Conservation (phyloP, 2,329 filamentous ascomycete species). For the Aspergillus sp. region DNA sequence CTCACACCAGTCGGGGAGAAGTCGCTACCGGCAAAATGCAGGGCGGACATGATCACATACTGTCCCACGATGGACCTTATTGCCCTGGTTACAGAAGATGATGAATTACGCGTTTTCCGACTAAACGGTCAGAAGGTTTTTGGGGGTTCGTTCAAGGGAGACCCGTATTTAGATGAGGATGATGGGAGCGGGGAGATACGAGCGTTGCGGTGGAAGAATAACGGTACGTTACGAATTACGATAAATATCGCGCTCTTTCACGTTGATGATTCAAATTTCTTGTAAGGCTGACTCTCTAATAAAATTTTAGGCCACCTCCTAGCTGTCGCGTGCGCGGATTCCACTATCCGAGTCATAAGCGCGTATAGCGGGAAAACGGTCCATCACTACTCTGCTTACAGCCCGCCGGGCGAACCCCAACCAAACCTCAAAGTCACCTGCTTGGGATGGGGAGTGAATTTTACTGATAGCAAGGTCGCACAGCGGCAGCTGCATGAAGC, state of each 20-base stretch:
- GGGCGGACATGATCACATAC: conserved; percentile 60
- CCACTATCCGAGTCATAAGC: conserved; percentile 72
- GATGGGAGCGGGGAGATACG: conserved; percentile 42
- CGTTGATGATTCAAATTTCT: neutral
- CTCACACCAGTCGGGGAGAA: conserved; percentile 43
- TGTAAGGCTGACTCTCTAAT: neutral
- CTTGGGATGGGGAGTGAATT: conserved; percentile 56
- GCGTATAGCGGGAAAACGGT: conserved; percentile 79
- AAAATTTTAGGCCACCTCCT: conserved; percentile 58
- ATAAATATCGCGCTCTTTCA: neutral
- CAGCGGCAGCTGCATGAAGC: conserved; percentile 41
- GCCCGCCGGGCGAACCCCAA: conserved; percentile 18
- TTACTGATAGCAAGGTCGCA: conserved; percentile 50
- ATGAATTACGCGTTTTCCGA: conserved; percentile 72
- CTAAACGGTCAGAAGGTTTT: conserved; percentile 73
- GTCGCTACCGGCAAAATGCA: conserved; percentile 42
- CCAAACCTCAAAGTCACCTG: conserved; percentile 39
- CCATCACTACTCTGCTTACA: conserved; percentile 59
- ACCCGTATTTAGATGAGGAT: conserved; percentile 44
- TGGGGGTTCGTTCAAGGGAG: conserved; percentile 42
- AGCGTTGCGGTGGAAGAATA: conserved; percentile 63
- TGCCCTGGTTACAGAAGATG: conserved; percentile 66
- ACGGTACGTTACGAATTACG: conserved; percentile 53
- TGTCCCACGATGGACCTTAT: conserved; percentile 85
- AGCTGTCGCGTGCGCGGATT: conserved; percentile 81